Evolutionary conservation across 2,329 filamentous ascomycete species (phyloP), one percentile per base, ranked within the genome.

Genomic region (Aspergillus calidoustus): DNA sequence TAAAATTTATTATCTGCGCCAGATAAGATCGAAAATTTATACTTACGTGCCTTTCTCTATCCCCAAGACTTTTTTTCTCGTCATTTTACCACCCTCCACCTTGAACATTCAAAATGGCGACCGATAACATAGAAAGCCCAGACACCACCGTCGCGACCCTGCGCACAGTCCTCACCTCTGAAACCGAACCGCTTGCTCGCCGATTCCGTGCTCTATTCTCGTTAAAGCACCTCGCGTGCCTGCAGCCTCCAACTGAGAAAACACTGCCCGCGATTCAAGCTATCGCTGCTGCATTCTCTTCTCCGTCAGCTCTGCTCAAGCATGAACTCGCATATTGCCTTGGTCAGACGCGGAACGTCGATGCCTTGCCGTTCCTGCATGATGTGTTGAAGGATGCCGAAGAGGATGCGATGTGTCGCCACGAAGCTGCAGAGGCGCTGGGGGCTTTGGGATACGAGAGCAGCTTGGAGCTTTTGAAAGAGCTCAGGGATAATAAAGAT

Each of bases 161-260:
- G 43, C 89, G 92, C 73, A 85, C 90, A 72, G 91, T 89, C 62
- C 87, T 99, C 63, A 89, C 86, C 71, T 90, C 91, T 53, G 95
- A 98, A 81, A 80, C 85, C 15, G 90, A 91, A 64, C 88, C 93
- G 50, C 90, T 99, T 58, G 90, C 93, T 44, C 85, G 92, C 66
- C 92, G 95, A 66, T 99, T 98, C 81, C 92, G 95, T 71, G 94
- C 95, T 48, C 91, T 99, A 70, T 99, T 99, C 83, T 97, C 94
- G 19, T 88, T 99, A 63, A 99, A 99, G 82, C 91, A 98, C 77
- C 83, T 98, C 63, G 94, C 95, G 52, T 89, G 86, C 61, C 86
- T 89, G 66, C 77, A 84, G 43, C 85, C 86, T 9, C 78, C 85
- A 1, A 86, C 82, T 30, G 76, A 81, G 47, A 80, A 87, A 66